These are phyloP conservation scores for Linum usitatissimum DNA, from an alignment of 345 rosid genomes.

Conservation along the genomic window DNA sequence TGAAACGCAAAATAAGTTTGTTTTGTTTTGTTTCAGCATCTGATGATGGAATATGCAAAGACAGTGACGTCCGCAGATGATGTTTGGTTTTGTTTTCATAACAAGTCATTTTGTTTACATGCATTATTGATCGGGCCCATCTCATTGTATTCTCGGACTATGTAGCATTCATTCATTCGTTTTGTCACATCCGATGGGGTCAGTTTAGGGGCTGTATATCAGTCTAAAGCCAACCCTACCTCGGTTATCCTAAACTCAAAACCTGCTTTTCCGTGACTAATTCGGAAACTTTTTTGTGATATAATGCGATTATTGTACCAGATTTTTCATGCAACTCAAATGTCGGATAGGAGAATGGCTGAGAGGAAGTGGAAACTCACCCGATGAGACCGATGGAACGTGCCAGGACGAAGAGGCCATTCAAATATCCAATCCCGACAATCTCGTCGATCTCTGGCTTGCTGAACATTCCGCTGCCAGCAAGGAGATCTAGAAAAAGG, in stretches of 20 bases:
- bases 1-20: background rate
- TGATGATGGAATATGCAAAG: no score
- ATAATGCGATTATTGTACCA: no score
- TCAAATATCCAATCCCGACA: conserved; percentile 72
- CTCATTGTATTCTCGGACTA: background rate
- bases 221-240: no score
- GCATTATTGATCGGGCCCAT: background rate
- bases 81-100: no score
- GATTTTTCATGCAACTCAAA: no score
- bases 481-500: conserved; percentile 91
- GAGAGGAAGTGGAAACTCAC: conserved; percentile 22
- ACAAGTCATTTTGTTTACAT: background rate
- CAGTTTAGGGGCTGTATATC: background rate
- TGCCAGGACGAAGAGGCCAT: conserved; percentile 91
- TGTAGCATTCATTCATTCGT: background rate
- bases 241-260: no score
- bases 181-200: background rate
- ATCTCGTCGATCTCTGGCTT: conserved; percentile 91
- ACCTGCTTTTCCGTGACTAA: no score
- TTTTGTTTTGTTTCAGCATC: background rate
- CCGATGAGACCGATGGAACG: conserved; percentile 87
- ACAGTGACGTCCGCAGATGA: background rate
- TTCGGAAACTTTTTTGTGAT: no score
- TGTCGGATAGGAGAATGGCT: background rate
- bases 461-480: conserved; percentile 85